Evolutionary conservation across 208 protist species (phyloP), one percentile per base, ranked within the genome.

Genomic region (Eutreptiella sp.): DNA sequence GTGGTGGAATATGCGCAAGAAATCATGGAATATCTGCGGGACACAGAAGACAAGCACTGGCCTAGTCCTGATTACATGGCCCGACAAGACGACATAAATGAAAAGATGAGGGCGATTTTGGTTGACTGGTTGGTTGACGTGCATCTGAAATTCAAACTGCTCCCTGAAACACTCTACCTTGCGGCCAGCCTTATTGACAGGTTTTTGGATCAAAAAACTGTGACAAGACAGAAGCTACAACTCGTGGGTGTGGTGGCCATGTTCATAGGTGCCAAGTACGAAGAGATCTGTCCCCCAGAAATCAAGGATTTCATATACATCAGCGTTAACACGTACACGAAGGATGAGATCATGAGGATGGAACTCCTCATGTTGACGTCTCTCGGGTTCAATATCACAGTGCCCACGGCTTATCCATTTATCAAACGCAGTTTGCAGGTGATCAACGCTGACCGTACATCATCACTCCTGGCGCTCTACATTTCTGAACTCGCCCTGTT

Each of bases 91-190:
- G 87, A 97, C 41, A 79, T 98, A 28, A 97, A 78, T 29, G 78
- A 87, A 35, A 78, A 80, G 42, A 97, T 97, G 94, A 73, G 95
- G 24, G 77, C 83, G 42, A 96, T 97, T 39, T 75, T 98, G 28
- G 76, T 98, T 35, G 95, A 98, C 66, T 98, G 95, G 94, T 81
- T 98, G 35, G 75, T 95, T 11, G 94, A 97, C 53, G 94, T 98
- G 9, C 68, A 83, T 28, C 65, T 80, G 31, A 87, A 95, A 66
- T 97, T 94, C 73, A 94, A 94, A 50, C 75, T 96, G 29, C 70
- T 87, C 45, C 73, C 83, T 19, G 93, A 98, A 66, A 96, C 96
- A 0, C 86, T 97, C 54, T 99, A 88, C 75, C 74, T 98, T 4
- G 83, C 91, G 1, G 84, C 97, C 21, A 89, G 96, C 63, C 85